Evolutionary conservation across 331 rosid genomes (phyloP).

Genomic region (Acacia pycnantha): DNA sequence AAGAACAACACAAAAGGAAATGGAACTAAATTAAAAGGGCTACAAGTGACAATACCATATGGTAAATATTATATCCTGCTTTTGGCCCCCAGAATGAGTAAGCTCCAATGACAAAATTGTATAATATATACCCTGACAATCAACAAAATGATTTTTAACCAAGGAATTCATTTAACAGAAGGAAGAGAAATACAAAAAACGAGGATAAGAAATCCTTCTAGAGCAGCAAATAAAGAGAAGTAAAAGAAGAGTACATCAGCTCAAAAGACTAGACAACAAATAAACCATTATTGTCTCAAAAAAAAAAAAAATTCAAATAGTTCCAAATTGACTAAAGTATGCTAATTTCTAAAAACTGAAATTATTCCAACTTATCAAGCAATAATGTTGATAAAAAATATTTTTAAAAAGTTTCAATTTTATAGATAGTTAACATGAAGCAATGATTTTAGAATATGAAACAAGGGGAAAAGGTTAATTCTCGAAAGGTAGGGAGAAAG

Average conservation of each 20-base stretch:
- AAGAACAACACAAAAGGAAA: background rate
- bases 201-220: background rate
- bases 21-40: background rate
- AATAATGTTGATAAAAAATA: background rate
- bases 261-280: background rate
- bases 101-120: conserved; percentile 93
- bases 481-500: conserved; percentile 17
- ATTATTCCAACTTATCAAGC: background rate
- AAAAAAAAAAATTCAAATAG: conserved; percentile 19
- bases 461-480: conserved; percentile 15
- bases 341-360: conserved; percentile 18
- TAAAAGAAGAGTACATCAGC: background rate
- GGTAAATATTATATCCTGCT: conserved; percentile 90
- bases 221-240: background rate
- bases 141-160: background rate
- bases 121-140: conserved; percentile 75
- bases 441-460: background rate
- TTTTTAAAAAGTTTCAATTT: conserved; percentile 4
- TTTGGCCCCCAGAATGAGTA: conserved; percentile 98
- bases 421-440: background rate
- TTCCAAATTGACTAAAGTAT: conserved; percentile 15
- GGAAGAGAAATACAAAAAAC: background rate
- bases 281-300: conserved; percentile 11
- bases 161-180: background rate
- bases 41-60: conserved; percentile 60